A percentile compares a stretch with the other conserved stretches of the same genome.
phyloP scores from a whole-genome alignment of 192 early-diverging fungal species.

The Coemansia sp. region DNA sequence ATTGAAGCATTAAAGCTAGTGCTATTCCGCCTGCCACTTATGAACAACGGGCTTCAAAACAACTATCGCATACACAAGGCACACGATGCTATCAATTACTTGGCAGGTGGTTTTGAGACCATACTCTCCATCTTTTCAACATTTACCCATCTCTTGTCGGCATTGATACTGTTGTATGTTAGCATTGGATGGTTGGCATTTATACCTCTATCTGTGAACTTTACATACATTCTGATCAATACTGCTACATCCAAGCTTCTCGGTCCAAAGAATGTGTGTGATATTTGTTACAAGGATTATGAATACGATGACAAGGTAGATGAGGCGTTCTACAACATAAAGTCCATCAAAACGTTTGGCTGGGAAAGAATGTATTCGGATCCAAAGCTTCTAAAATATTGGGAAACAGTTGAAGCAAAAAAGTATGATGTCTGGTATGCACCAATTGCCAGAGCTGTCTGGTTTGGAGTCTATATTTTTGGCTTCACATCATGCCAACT shows the following conservation, averaged over 20 bases:
- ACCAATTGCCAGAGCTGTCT: constrained; percentile 8
- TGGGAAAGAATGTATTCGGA: constrained; percentile 45
- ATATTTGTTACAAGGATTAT: neutral
- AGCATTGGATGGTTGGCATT: constrained; percentile 21
- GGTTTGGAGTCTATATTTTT: constrained; percentile 10
- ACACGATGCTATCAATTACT: neutral
- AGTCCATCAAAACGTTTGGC: constrained; percentile 38
- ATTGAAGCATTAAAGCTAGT: constrained; percentile 22
- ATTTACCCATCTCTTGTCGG: neutral
- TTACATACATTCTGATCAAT: neutral
- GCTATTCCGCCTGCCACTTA: constrained; percentile 29
- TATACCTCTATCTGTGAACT: constrained; percentile 13
- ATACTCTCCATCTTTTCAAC: constrained; percentile 6
- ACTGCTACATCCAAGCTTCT: neutral
- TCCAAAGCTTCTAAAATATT: constrained; percentile 12
- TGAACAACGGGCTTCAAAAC: constrained; percentile 5
- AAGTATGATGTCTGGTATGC: constrained; percentile 29
- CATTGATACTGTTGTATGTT: constrained; percentile 8
- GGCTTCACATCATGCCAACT: constrained; percentile 2
- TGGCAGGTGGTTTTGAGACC: neutral
- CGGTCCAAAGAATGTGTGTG: constrained; percentile 11
- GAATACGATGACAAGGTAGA: constrained; percentile 3
- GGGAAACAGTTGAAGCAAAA: neutral
- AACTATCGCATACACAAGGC: constrained; percentile 1
- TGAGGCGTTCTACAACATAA: constrained; percentile 25